These are phyloP conservation scores for Teratosphaeria nubilosa DNA, from an alignment of 2,329 filamentous ascomycete species.

Conservation along the genomic window DNA sequence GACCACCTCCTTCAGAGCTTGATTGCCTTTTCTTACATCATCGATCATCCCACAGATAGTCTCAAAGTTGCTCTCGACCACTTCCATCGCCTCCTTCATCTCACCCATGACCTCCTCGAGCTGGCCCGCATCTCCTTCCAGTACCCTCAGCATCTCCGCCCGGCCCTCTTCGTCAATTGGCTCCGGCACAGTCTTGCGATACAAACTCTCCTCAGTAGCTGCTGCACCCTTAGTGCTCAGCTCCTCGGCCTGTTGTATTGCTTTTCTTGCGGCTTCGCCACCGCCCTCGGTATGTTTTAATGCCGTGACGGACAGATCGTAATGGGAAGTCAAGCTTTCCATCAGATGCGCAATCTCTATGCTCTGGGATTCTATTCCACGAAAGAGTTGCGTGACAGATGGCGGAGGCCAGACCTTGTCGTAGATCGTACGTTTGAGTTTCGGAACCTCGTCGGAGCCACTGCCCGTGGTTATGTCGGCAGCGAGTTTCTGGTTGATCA, in stretches of 20 bases:
- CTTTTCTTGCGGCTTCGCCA: conserved; percentile 35
- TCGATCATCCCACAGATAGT: conserved; percentile 55
- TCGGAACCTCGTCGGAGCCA: conserved; percentile 2
- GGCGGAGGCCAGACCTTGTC: conserved; percentile 13
- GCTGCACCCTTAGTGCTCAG: conserved; percentile 26
- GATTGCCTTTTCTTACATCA: conserved; percentile 45
- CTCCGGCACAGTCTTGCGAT: conserved; percentile 43
- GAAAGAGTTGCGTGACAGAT: conserved; percentile 38
- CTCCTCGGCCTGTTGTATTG: conserved; percentile 26
- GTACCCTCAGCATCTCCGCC: conserved; percentile 70
- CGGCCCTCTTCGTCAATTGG: conserved; percentile 68
- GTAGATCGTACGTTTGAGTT: conserved; percentile 23
- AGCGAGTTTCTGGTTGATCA: conserved; percentile 32
- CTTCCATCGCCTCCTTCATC: conserved; percentile 63
- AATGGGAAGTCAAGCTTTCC: conserved; percentile 72
- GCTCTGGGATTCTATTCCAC: conserved; percentile 58
- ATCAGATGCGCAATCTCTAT: conserved; percentile 74
- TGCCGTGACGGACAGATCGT: conserved; percentile 85
- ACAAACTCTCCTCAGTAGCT: conserved; percentile 52
- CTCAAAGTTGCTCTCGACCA: conserved; percentile 64
- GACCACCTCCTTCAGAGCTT: conserved; percentile 53
- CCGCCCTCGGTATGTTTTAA: conserved; percentile 73
- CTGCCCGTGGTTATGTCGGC: conserved; percentile 1
- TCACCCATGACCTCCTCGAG: conserved; percentile 54
- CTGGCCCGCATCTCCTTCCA: conserved; percentile 58